Conservation (phyloP, 2,329 filamentous ascomycete species). For the Colletotrichum sp. region DNA sequence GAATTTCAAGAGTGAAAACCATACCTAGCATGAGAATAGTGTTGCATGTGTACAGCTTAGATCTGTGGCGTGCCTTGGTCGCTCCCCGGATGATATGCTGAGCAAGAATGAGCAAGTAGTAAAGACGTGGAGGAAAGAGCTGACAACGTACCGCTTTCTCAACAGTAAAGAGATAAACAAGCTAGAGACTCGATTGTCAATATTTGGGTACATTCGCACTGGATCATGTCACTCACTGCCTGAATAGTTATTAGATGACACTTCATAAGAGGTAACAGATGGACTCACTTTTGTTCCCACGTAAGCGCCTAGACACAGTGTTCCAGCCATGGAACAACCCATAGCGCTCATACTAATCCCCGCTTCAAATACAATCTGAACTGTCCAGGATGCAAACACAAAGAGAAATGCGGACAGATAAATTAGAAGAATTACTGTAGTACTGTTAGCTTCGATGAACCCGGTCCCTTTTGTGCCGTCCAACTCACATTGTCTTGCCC, state of each 20-base stretch:
- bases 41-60: conserved; percentile 1
- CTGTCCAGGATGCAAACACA: background rate
- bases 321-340: background rate
- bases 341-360: background rate
- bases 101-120: background rate
- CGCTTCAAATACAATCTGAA: background rate
- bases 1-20: background rate
- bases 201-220: fast-evolving
- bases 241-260: background rate
- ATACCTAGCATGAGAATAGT: background rate
- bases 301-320: background rate
- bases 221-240: background rate
- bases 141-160: background rate
- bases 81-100: background rate
- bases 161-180: conserved; percentile 1
- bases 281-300: background rate
- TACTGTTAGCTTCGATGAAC: background rate
- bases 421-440: background rate
- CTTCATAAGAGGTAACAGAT: background rate
- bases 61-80: background rate
- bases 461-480: too few relatives aligned
- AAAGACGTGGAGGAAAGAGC: background rate
- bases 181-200: background rate
- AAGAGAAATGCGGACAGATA: background rate
- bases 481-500: background rate